Base-by-base conservation (phyloP, 176 grass and related monocot species). In the Miscanthus lutarioriparius region DNA sequence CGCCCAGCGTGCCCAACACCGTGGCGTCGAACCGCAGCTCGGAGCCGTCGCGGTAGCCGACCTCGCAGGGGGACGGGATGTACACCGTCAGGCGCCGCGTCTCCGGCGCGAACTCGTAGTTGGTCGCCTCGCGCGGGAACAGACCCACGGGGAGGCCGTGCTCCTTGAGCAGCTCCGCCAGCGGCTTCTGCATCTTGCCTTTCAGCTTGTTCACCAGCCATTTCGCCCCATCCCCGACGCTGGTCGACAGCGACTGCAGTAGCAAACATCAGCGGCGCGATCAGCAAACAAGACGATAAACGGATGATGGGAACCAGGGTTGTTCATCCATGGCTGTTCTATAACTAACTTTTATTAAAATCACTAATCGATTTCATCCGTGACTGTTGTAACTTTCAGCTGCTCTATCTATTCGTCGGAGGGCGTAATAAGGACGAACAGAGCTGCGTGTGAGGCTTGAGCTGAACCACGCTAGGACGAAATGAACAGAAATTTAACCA, bases 181-280 rank as follows among this genome's bases (percentile, higher is more conserved):
- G 77, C 70, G 96, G 91, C 83, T 96, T 95, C 89, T 98, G 96
- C 89, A 98, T 94, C 83, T 95, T 98, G 16, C 94, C 96, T 72
- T 99, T 96, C 12, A 99, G 43, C 75, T 96, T 99, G 82, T 99
- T 99, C 26, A 99, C 93, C 69, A 98, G 85, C 96, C 96, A 99
- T 79, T 96, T 96, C 8, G 96, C 86, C 1, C 96, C 89, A 0
- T 94, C 93, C 28, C 87, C 88, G 59, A 99, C 86, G 81, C 93
- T 94, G 8, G 59, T 95, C 72, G 93, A 95, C 23, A 99, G 83
- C 67, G 96, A 96, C 96, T 98, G 86, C 82, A 63, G 25, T 4
- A 49, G 49, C 30, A 7, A 23, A 43, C 62, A 41, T 62, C 83
- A 82, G 33, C 51, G 15, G 33, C 64, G 20, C 49, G 28, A 63